Conservation (phyloP, 2,329 filamentous ascomycete species). For the Peltaster fructicola region DNA sequence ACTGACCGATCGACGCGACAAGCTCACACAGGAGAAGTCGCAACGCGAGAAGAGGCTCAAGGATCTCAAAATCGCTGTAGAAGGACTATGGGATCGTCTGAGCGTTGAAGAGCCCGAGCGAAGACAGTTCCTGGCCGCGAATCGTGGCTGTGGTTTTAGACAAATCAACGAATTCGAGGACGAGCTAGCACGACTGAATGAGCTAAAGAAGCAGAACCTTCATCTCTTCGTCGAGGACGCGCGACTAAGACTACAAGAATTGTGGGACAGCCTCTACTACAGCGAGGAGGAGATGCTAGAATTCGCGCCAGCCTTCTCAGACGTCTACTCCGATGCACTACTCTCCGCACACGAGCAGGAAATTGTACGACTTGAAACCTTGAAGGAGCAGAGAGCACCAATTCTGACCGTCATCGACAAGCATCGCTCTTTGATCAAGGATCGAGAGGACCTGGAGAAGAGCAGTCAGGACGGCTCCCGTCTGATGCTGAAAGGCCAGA, state of each 20-base stretch:
- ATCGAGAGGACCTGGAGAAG: constrained; percentile 71
- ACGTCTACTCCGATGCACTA: constrained; percentile 90
- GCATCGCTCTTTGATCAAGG: constrained; percentile 64
- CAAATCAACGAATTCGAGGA: constrained; percentile 95
- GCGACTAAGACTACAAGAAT: constrained; percentile 71
- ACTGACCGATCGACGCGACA: constrained; percentile 59
- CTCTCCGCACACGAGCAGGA: constrained; percentile 90
- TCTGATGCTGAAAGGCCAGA: constrained; percentile 76
- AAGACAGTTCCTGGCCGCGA: constrained; percentile 68
- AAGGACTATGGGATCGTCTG: constrained; percentile 74
- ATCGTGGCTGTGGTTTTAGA: constrained; percentile 77
- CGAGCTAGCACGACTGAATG: constrained; percentile 68
- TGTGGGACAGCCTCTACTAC: constrained; percentile 89
- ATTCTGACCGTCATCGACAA: constrained; percentile 67
- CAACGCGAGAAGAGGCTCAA: constrained; percentile 59
- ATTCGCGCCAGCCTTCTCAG: constrained; percentile 79
- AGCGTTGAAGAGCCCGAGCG: constrained; percentile 67
- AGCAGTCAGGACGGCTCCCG: constrained; percentile 92
- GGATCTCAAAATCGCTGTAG: constrained; percentile 62
- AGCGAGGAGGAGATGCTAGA: constrained; percentile 98
- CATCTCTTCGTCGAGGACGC: constrained; percentile 94
- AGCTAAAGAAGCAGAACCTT: constrained; percentile 86
- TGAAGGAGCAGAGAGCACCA: constrained; percentile 76
- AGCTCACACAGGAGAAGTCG: constrained; percentile 75
- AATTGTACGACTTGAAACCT: constrained; percentile 59